phyloP scores from a whole-genome alignment of 2,329 filamentous ascomycete species.

The Cercospora janseana region DNA sequence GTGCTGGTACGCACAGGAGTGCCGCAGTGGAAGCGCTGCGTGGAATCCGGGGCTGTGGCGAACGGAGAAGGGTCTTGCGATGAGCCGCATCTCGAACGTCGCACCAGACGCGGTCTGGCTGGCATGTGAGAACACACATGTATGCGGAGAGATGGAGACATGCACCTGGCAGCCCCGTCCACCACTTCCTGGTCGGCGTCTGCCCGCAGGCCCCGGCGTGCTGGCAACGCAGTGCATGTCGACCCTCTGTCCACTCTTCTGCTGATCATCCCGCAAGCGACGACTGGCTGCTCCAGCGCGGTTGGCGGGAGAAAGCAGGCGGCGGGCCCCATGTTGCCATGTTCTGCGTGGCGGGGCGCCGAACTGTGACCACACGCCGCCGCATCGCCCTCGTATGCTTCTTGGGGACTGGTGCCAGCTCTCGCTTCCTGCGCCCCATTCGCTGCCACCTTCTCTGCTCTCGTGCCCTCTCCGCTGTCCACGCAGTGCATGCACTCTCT shows the following conservation, averaged over 20 bases:
- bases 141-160: no score
- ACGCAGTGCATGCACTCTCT: no score
- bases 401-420: no score
- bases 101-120: background rate
- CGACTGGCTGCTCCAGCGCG: constrained; percentile 1
- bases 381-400: background rate
- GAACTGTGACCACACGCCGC: background rate
- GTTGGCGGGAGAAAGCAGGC: background rate
- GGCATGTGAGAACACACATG: no score
- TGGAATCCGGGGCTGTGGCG: no score
- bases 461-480: no score
- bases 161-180: no score
- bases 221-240: no score
- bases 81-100: constrained; percentile 3
- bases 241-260: background rate
- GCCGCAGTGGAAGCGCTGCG: background rate
- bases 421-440: constrained; percentile 1
- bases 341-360: background rate
- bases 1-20: no score
- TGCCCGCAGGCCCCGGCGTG: background rate
- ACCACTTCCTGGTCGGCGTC: no score
- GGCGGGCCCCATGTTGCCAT: background rate
- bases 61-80: no score
- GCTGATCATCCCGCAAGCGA: background rate
- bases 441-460: background rate